Evolutionary conservation across 441 rosid genomes (phyloP).

Genomic region (Breynia disticha): DNA sequence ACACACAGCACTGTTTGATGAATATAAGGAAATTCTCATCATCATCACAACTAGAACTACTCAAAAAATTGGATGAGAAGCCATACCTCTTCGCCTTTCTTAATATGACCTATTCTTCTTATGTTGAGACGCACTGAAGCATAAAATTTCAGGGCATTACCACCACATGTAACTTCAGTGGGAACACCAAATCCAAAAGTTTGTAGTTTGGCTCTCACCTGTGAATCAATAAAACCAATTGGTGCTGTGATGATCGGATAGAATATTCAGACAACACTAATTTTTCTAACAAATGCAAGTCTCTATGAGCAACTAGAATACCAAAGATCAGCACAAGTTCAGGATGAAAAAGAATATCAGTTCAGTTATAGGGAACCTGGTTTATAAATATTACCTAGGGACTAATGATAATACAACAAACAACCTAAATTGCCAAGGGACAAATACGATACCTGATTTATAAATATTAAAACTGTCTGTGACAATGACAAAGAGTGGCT

Average conservation of each 20-base stretch:
- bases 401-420: neutral
- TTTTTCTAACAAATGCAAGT: neutral
- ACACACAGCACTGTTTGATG: too few species aligned
- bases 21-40: neutral
- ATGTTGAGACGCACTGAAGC: slow-evolving; percentile 91
- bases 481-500: slow-evolving; percentile 88
- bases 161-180: slow-evolving; percentile 90
- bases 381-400: neutral
- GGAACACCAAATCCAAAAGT: slow-evolving; percentile 93
- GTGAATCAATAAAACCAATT: slow-evolving; percentile 12
- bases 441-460: slow-evolving; percentile 73
- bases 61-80: neutral
- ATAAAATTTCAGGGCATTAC: slow-evolving; percentile 94
- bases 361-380: too few species aligned
- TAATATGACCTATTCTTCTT: slow-evolving; percentile 53
- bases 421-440: too few species aligned
- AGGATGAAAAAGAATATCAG: too few species aligned
- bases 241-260: neutral
- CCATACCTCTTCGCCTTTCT: slow-evolving; percentile 85
- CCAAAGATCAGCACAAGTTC: too few species aligned
- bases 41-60: neutral
- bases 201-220: slow-evolving; percentile 85
- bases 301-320: neutral
- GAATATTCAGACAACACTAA: neutral
- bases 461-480: slow-evolving; percentile 68